Evolutionary conservation across 1,284 basidiomycete species (phyloP), one percentile per base, ranked within the genome.

Genomic region (Ceratobasidium sp.): DNA sequence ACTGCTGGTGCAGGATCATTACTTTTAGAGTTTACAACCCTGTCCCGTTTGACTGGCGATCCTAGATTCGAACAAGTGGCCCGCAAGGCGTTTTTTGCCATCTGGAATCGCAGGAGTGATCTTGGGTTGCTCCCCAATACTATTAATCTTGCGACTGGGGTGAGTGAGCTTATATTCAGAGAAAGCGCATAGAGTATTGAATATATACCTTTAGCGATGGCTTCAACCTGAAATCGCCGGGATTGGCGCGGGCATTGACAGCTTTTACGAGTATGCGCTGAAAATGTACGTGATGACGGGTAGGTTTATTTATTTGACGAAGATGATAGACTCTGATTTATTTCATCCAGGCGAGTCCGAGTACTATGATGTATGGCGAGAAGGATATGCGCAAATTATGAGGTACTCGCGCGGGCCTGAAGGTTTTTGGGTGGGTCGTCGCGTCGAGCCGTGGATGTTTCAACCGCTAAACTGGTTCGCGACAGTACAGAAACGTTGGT

Each of bases 221-320:
- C 88, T 88, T 28, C 85, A 87, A 64, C 94, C 94, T 33, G 93
- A 94, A 80, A 84, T 93, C 5, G 92, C 91, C 46, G 90, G 93
- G 4, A 93, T 96, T 48, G 96, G 96, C 40, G 96, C 96, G 15
- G 96, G 96, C 0, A 92, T 97, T 69, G 96, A 98, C 84, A 96
- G 94, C 10, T 97, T 96, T 84, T 96, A 93, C 83, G 96, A 98
- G 85, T 78, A 78, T 40, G 68, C 84, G 0, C 78, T 86, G 62
- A 86, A 86, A 80, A 85, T 85, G 50, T 97, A 96, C 81, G 92
- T 98, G 62, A 84, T 97, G 83, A 94, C 94, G 80, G 94, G 95
- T 95, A 46, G 33, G 73, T 75, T 26, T 28, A 1, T 23, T 52
- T 33, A 13, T 20, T 52, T 15, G n/a, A 52, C 9, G 17, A 9